Evolutionary conservation across 2,329 filamentous ascomycete species (phyloP).

Genomic region (Thielaviopsis punctulata): DNA sequence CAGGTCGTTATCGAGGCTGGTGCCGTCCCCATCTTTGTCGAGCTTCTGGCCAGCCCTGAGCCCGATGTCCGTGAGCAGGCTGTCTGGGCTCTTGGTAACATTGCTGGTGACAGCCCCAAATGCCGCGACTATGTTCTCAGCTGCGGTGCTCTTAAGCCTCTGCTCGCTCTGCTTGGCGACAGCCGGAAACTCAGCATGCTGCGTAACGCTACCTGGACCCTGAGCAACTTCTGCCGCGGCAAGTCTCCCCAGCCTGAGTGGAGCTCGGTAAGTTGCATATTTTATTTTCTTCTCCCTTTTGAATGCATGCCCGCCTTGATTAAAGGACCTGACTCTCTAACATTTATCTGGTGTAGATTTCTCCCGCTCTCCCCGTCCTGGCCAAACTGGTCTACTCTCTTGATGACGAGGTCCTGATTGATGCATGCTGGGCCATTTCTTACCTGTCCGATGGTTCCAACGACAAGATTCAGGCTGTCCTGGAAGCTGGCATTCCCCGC

Average conservation of each 20-base stretch:
- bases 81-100: conserved; percentile 96
- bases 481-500: conserved; percentile 92
- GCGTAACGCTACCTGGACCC: conserved; percentile 93
- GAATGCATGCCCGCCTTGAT: not conserved
- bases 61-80: conserved; percentile 96
- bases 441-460: conserved; percentile 97
- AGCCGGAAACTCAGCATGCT: conserved; percentile 99
- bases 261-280: conserved; percentile 55
- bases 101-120: conserved; percentile 92
- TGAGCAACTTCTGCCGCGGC: conserved; percentile 99
- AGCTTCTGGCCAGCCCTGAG: conserved; percentile 86
- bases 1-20: conserved; percentile 98
- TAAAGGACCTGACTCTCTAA: conserved; percentile 13
- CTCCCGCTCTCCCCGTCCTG: conserved; percentile 83
- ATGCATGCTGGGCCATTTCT: conserved; percentile 98
- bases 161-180: conserved; percentile 79
- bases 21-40: conserved; percentile 95
- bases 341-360: conserved; percentile 46
- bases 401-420: conserved; percentile 94
- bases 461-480: conserved; percentile 98
- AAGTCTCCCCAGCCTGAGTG: conserved; percentile 98
- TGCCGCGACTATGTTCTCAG: conserved; percentile 94
- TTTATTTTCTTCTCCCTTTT: not conserved
- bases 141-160: conserved; percentile 77
- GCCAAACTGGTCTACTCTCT: conserved; percentile 96